Evolutionary conservation across 805 yeast species (phyloP).

Genomic region (Ogataea glucozyma): DNA sequence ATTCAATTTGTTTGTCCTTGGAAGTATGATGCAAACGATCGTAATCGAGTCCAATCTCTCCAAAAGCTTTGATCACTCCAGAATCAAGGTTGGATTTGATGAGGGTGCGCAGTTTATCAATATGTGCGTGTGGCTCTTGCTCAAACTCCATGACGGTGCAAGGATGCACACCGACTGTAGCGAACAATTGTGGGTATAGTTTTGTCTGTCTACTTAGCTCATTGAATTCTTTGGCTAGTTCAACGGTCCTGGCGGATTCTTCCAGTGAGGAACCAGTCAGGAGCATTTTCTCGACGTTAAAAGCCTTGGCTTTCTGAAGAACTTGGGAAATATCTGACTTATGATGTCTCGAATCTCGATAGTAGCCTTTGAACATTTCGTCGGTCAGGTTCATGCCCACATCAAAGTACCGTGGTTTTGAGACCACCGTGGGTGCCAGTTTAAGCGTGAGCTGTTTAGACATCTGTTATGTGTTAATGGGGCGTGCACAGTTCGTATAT

Average conservation of each 20-base stretch:
- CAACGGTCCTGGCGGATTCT: constrained; percentile 66
- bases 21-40: constrained; percentile 82
- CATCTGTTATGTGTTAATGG: no score
- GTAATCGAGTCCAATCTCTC: constrained; percentile 94
- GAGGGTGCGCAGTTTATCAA: constrained; percentile 50
- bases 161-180: constrained; percentile 96
- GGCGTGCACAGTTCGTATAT: no score
- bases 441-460: constrained; percentile 6
- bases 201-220: constrained; percentile 17
- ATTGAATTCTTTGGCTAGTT: constrained; percentile 42
- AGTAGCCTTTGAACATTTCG: constrained; percentile 79
- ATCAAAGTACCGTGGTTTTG: constrained; percentile 39
- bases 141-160: constrained; percentile 69
- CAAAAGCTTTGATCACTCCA: constrained; percentile 76
- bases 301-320: constrained; percentile 61
- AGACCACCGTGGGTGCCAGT: constrained; percentile 5
- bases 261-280: constrained; percentile 79
- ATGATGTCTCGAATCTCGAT: constrained; percentile 68
- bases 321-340: constrained; percentile 64
- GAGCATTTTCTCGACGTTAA: constrained; percentile 68
- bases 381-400: constrained; percentile 78
- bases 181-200: constrained; percentile 40
- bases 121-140: constrained; percentile 39
- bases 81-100: constrained; percentile 46
- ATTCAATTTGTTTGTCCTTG: constrained; percentile 61